phyloP scores from a whole-genome alignment of 805 yeast genomes.

The Teunomyces atbi region DNA sequence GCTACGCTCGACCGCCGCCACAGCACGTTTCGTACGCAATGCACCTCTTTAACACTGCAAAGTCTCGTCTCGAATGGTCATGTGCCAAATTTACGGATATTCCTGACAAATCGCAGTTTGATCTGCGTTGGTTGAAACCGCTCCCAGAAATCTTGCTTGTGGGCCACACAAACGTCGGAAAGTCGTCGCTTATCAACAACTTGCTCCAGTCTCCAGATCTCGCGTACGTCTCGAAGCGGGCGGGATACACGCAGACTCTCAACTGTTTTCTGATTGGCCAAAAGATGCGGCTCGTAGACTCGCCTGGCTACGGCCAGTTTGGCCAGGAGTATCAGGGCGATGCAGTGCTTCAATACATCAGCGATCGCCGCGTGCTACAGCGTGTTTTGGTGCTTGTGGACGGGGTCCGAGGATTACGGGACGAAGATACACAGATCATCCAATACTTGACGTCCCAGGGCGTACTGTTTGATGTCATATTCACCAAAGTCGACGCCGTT shows the following conservation, averaged over 20 bases:
- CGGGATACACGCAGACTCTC: slow-evolving; percentile 62
- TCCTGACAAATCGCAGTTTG: too few relatives aligned
- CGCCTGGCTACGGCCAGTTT: slow-evolving; percentile 86
- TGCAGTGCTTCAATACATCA: slow-evolving; percentile 61
- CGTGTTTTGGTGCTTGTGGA: slow-evolving; percentile 63
- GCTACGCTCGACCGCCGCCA: slow-evolving; percentile 12
- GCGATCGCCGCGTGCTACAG: slow-evolving; percentile 50
- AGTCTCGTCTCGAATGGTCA: slow-evolving; percentile 59
- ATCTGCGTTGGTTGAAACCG: too few relatives aligned
- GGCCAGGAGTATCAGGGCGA: slow-evolving; percentile 70
- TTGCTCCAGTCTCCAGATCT: slow-evolving; percentile 46
- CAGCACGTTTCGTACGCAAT: slow-evolving; percentile 22
- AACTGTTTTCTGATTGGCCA: slow-evolving; percentile 70
- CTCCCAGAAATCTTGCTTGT: slow-evolving; percentile 72
- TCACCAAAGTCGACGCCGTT: slow-evolving; percentile 73
- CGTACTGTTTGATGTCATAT: slow-evolving; percentile 66
- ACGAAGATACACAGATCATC: slow-evolving; percentile 54
- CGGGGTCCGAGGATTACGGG: slow-evolving; percentile 56
- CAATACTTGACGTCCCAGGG: slow-evolving; percentile 53
- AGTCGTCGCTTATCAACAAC: slow-evolving; percentile 71
- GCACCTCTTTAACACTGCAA: slow-evolving; percentile 43
- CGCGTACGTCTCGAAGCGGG: slow-evolving; percentile 55
- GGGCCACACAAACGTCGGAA: slow-evolving; percentile 87
- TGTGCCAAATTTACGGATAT: slow-evolving; percentile 50
- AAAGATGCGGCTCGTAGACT: slow-evolving; percentile 66